Base-by-base conservation (phyloP, 2,329 filamentous ascomycete species). In the Aspergillus jensenii region DNA sequence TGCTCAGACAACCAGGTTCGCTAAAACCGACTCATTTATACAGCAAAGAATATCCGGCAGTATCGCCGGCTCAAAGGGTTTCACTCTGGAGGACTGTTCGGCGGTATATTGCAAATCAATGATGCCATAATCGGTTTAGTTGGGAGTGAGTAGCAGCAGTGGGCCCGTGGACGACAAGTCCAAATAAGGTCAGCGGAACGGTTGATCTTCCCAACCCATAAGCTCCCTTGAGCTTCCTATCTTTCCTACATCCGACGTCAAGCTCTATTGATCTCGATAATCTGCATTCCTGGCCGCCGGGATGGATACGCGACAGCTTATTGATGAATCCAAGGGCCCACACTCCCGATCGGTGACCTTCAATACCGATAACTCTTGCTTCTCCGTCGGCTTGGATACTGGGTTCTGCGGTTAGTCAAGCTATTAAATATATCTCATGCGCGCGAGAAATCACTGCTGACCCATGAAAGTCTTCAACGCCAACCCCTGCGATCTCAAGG, bases 231-330 rank as follows among this genome's bases (percentile, higher is more conserved):
- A 12, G 37, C n/a, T 31, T 14, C 19, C 21, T 44, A 44, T 41
- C 47, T 48, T 35, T 48, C 35, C 41, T 44, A 39, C 23, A 25
- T 46, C 27, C 40, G 35, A 19, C 44, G 19, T 52, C 27, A n/a
- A 23, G 40, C 7, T 31, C 44, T 55, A 21, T 25, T 15, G 11
- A 40, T 17, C 35, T 47, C 9, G n/a, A 60, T 58, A 52, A 47
- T 46, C 23, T 40, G 39, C 21, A 44, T 56, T 39, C 45, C 39
- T 44, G 39, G 12, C 23, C 37, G 44, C 43, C 55, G 79, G 60
- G 53, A 99, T 98, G 95, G 95, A 98, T 74, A 96, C 92, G 44
- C 85, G 93, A 59, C 90, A 89, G 52, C 86, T 90, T 56, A 91
- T 98, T 70, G 91, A 96, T 78, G 86, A 87, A 51, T 87, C 90